Base-by-base conservation (phyloP, 768 basidiomycete genomes). In the Imleria badia region DNA sequence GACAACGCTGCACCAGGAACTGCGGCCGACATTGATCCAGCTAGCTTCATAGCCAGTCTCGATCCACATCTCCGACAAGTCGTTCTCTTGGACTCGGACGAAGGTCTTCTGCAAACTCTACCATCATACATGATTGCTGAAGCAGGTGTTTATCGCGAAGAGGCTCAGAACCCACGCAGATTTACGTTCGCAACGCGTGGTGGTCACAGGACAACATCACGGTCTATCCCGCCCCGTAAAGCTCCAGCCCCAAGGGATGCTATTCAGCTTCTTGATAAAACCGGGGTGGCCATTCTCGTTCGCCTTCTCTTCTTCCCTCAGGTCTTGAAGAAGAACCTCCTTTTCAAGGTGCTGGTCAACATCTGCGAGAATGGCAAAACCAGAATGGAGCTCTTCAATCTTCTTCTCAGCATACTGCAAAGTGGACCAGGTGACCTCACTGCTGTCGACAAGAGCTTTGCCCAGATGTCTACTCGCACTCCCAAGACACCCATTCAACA, bases 271-370 rank as follows among this genome's bases (percentile, higher is more conserved):
- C 81, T 99, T 42, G 97, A 99, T 68, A 96, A 91, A 64, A 70
- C 82, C 7, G 92, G 94, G 14, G 82, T 98, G 43, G 91, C 94
- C 0, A 86, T 88, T 22, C 84, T 99, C 17, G 85, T 98, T 39
- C 86, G 95, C 48, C 82, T 98, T 9, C 81, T 99, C 20, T 99
- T 99, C 79, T 97, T 94, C 80, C 97, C 97, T 5, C 92, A 97
- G 60, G 87, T 94, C 20, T 76, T 92, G 55, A 85, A 85, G 73
- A 94, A 93, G 74, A 87, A 82, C 45, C 73, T 90, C 22, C 79
- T 99, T 13, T 91, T 93, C 70, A 90, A 88, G 66, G 87, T 97
- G 2, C 84, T 99, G 34, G 87, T 93, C 59, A 96, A 98, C 67
- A 79, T 99, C 9, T 99, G 94, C 74, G 95, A 98, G 74, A 99